Evolutionary conservation across 768 basidiomycete genomes (phyloP).

Genomic region (Termitomyces sp.): DNA sequence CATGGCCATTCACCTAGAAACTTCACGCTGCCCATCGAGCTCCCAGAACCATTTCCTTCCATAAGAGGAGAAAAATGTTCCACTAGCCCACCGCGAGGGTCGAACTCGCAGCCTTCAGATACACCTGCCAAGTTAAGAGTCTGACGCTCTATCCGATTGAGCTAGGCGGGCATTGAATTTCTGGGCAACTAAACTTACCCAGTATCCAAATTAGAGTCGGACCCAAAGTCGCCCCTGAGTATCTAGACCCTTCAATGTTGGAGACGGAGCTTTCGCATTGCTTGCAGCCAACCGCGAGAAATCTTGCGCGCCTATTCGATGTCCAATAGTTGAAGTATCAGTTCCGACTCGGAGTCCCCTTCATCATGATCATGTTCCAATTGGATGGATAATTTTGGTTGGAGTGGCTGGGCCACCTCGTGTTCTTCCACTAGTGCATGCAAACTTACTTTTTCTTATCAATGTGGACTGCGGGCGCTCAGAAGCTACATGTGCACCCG

Average conservation of each 20-base stretch:
- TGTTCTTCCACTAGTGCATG: background rate
- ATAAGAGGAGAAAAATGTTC: background rate
- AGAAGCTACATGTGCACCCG: background rate
- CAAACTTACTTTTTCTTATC: background rate
- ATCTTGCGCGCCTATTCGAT: too few relatives aligned
- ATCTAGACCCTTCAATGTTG: too few relatives aligned
- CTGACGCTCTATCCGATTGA: constrained; percentile 69
- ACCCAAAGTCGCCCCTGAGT: too few relatives aligned
- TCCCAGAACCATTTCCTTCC: too few relatives aligned
- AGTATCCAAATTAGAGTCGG: too few relatives aligned
- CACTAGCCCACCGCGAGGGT: constrained; percentile 55
- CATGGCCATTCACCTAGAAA: too few relatives aligned
- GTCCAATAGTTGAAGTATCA: too few relatives aligned
- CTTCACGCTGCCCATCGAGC: too few relatives aligned
- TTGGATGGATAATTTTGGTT: background rate
- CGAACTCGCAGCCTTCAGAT: constrained; percentile 85
- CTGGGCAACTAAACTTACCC: too few relatives aligned
- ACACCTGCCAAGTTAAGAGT: constrained; percentile 38
- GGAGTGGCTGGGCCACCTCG: background rate
- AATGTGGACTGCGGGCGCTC: background rate
- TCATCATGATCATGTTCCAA: background rate
- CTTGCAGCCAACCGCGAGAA: too few relatives aligned
- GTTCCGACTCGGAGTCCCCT: background rate
- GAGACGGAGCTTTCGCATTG: too few relatives aligned
- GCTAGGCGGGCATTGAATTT: constrained; percentile 57